Base-by-base conservation (phyloP, 2,329 filamentous ascomycete genomes). In the Calonectria honghensis region DNA sequence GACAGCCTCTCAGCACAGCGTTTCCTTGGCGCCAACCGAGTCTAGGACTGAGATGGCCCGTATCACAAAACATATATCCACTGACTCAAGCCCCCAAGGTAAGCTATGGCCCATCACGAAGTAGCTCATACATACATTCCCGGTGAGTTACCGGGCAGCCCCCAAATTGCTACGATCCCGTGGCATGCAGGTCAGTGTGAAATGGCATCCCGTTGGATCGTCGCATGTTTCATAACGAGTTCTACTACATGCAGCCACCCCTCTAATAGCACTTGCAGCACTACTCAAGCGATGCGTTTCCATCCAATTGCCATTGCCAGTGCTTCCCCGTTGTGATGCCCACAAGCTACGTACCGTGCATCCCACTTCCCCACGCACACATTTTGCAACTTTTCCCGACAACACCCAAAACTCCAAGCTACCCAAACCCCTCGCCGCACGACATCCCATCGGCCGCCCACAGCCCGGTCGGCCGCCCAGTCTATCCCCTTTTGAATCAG, bases 121-220 rank as follows among this genome's bases (percentile, higher is more conserved):
- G 52, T 24, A 50, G 20, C 57, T 50, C 37, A 39, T 63, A 24
- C 59, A 54, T 59, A 45, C 13, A 54, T 57, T 54, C 45, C 57
- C 37, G 37, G 24, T 63, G 37, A 48, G 45, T 50, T 32, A 52
- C 50, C 45, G 39, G 54, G 65, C 66, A 59, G 71, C 71, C 71
- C 71, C 50, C 66, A 66, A 70, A 59, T 37, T n/a, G 37, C n/a
- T 37, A 57, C 64, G 57, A 51, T 73, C 48, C 66, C 61, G 50
- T 57, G 14, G n/a, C 41, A 51, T 57, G 48, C 64, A 66, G 18
- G 61, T n/a, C n/a, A 11, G 18, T 41, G 27, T 54, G 54, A 61
- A 61, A 63, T 14, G 37, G 39, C 16, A 20, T 41, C 63, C 41
- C 52, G 59, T 59, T 65, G 66, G 57, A 51, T 29, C 57, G 50